Evolutionary conservation across 257 asterid genomes (phyloP), one percentile per base, ranked within the genome.

Genomic region (Forsythia viridissima): DNA sequence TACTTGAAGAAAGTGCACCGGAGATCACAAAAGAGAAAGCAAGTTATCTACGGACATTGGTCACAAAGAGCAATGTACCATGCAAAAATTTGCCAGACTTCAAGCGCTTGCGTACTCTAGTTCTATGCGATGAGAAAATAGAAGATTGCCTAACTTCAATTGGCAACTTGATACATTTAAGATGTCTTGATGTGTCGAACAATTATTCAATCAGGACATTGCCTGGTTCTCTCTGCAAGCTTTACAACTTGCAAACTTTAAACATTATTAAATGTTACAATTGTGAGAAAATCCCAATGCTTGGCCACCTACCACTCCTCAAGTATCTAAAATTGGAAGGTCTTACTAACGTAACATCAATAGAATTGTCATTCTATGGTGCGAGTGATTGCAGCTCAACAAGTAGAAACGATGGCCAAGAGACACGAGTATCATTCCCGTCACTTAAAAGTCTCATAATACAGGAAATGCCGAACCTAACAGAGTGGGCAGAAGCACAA

Each of bases 301-400:
- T 82, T 3, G 86, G 86, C 30, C 83, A 76, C 36, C 71, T 85
- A 4, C 86, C 79, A 21, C 71, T 6, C 65, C 84, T 85, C 10
- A 52, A 76, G 39, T 3, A 11, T 7, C 77, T 82, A 10, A 7
- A 36, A 4, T 18, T 85, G n/a, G 0, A 0, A 2, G 44, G n/a
- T 37, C 16, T 86, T 41, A 39, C 40, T 5, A 80, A 57, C 9
- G 39, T 83, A 18, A 55, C 6, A 52, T 37, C 21, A 8, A 80
- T 86, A 41, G 79, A 76, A n/a, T 37, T 5, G 2, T 75, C 80
- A 6, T 86, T 83, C 72, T 83, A 86, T n/a, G 78, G 80, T 6
- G 24, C 8, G 16, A 46, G 38, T 20, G 10, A 68, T 40, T 15
- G 51, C 52, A 34, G 41, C 38, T 51, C 12, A 4, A 9, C n/a